Evolutionary conservation across 768 basidiomycete species (phyloP), one percentile per base, ranked within the genome.

Genomic region (Lentinus brumalis): DNA sequence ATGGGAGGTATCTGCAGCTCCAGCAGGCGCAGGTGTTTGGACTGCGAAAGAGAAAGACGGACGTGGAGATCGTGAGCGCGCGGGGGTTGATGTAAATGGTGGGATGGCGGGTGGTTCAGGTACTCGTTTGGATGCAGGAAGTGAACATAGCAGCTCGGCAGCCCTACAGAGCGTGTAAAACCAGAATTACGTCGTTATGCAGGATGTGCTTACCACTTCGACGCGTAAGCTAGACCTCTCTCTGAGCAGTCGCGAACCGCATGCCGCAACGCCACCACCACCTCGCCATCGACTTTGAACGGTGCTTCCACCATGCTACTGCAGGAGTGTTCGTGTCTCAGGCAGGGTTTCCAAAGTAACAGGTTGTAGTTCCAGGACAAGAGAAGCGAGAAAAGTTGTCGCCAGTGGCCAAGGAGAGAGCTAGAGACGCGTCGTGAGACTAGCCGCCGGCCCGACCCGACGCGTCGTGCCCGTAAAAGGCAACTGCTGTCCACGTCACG

Each of bases 221-320:
- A 82, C 55, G 91, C 89, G 31, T 83, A 79, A 15, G 78, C 72
- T 42, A 94, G 75, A 2, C 91, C 89, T 71, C 91, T 78, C 30
- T 89, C 87, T 16, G 87, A 79, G 66, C 91, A 93, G 69, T 93
- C 89, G 60, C 80, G 83, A 57, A 88, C 81, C 5, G 91, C 86
- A 42, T 71, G 73, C 30, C 87, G 79, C 54, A 94, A 69, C 26
- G 85, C 85, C 18, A 75, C 73, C n/a, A 85, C 75, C 53, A 83
- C 78, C 42, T 81, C 78, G n/a, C 65, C 63, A 67, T 88, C 83
- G 51, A 86, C 76, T 32, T 57, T 58, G 53, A 55, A 55, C 6
- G 30, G 9, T 10, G 47, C 16, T 8, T 63, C 61, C 21, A 53
- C 31, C 61, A 63, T 63, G 14, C 12, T 30, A 8, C 50, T 31